These are phyloP conservation scores for Castanea crenata DNA, from an alignment of 306 rosid genomes.

Conservation along the genomic window DNA sequence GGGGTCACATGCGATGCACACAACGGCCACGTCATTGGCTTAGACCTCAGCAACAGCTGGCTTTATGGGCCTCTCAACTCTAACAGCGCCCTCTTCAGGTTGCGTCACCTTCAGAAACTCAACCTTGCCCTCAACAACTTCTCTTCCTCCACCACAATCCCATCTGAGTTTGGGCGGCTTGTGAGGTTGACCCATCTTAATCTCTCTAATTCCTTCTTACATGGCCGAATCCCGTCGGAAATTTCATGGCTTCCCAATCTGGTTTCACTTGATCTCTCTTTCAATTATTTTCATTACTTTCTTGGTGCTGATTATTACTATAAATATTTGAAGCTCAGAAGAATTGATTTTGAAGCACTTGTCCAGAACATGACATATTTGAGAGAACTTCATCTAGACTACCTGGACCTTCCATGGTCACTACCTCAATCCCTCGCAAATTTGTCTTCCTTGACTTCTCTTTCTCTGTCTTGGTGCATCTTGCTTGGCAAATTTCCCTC, in stretches of 20 bases:
- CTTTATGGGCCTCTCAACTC: constrained; percentile 13
- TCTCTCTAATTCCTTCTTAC: background rate
- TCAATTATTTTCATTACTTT: fast-evolving
- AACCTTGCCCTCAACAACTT: constrained; percentile 21
- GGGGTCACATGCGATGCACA: constrained; percentile 2
- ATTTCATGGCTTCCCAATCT: background rate
- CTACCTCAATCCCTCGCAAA: no score
- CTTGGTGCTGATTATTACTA: no score
- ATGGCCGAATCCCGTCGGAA: no score
- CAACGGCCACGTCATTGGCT: constrained; percentile 8
- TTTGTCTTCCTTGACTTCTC: no score
- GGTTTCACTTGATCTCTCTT: no score
- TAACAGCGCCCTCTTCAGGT: constrained; percentile 11
- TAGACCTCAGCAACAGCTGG: constrained; percentile 10
- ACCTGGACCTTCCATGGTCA: no score
- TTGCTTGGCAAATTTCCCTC: no score
- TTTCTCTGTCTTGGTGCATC: no score
- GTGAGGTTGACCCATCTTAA: constrained; percentile 10
- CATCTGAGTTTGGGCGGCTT: constrained; percentile 12
- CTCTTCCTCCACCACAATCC: background rate
- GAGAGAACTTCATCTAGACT: no score
- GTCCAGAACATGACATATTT: no score
- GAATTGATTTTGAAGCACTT: no score
- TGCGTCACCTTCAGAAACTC: constrained; percentile 18
- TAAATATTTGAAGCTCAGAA: no score